Base-by-base conservation (phyloP, 1,284 basidiomycete genomes). In the Phlebopus sp. region DNA sequence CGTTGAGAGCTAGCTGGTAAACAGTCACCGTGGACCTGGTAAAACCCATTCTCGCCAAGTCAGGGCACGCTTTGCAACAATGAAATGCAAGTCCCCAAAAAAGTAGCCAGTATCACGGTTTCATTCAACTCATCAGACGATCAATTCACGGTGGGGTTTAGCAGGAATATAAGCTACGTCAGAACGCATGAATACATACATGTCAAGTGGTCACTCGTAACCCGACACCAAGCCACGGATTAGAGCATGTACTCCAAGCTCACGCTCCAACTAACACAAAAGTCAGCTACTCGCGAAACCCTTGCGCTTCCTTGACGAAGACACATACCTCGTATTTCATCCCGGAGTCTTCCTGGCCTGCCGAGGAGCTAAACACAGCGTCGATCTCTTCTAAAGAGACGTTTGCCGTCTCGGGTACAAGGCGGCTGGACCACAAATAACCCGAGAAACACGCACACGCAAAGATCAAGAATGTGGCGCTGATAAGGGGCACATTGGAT, bases 321-420 rank as follows among this genome's bases (percentile, higher is more conserved):
- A 31, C n/a, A 37, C 49, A 17, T 42, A 62, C 59, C 47, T 69
- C 46, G 42, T 44, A 47, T 25, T 51, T 53, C 21, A 40, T 49
- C 25, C 47, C 52, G 8, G 60, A 6, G 30, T 89, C 84, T 47
- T 83, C 79, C 36, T 56, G 66, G 1, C 77, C 82, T 9, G 72
- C 79, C n/a, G 74, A 70, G 1, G 78, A 78, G 32, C 70, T 72
- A 58, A 89, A 89, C 8, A 87, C 68, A 7, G 66, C 71, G 58
- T 92, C 90, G 44, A 90, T 81, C 62, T 90, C 86, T 56, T 91
- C 88, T 2, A 91, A 68, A 9, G 86, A 80, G 13, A 87, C 70
- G 46, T 82, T 81, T 32, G 85, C 84, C 14, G 89, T 91, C 68
- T 91, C 88, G 1, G 87, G 89, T 0, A 91, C 82, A 50, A 70